Evolutionary conservation across 306 rosid species (phyloP).

Genomic region (Prunus mira): DNA sequence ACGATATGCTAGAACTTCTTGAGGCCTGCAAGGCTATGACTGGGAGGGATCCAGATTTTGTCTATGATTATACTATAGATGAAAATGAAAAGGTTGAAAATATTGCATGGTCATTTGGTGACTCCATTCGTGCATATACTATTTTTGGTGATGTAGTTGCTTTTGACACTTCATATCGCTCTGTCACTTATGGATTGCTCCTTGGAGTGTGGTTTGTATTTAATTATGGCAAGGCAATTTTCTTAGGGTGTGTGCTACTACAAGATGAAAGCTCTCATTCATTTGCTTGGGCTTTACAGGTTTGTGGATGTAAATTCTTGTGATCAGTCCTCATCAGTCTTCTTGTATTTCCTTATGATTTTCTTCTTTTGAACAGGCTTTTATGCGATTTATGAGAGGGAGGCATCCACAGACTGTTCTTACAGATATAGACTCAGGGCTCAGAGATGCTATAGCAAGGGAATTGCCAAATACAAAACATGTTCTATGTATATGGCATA

Average conservation of each 20-base stretch:
- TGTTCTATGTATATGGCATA: slow-evolving; percentile 47
- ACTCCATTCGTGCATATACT: slow-evolving; percentile 42
- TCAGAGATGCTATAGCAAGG: slow-evolving; percentile 51
- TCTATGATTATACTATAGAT: slow-evolving; percentile 43
- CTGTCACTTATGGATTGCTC: slow-evolving; percentile 53
- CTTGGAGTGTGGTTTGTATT: slow-evolving; percentile 60
- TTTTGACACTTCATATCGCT: slow-evolving; percentile 52
- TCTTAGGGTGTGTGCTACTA: slow-evolving; percentile 51
- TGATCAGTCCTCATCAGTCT: slow-evolving; percentile 35
- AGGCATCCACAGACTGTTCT: slow-evolving; percentile 55
- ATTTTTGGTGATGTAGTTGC: slow-evolving; percentile 58
- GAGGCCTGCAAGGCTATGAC: slow-evolving; percentile 48
- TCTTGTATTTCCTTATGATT: slow-evolving; percentile 18
- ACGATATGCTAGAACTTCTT: slow-evolving; percentile 53
- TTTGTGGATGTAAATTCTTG: slow-evolving; percentile 39
- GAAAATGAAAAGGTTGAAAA: slow-evolving; percentile 51
- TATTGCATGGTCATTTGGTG: slow-evolving; percentile 58
- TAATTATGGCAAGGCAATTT: slow-evolving; percentile 51
- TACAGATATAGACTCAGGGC: slow-evolving; percentile 57
- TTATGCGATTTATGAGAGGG: slow-evolving; percentile 64
- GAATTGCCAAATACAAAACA: slow-evolving; percentile 58
- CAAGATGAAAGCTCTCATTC: slow-evolving; percentile 58
- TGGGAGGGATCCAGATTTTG: slow-evolving; percentile 44
- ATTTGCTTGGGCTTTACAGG: slow-evolving; percentile 67
- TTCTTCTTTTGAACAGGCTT: slow-evolving; percentile 52